Evolutionary conservation across 805 yeast species (phyloP), one percentile per base, ranked within the genome.

Genomic region (Yarrowia alimentaria): DNA sequence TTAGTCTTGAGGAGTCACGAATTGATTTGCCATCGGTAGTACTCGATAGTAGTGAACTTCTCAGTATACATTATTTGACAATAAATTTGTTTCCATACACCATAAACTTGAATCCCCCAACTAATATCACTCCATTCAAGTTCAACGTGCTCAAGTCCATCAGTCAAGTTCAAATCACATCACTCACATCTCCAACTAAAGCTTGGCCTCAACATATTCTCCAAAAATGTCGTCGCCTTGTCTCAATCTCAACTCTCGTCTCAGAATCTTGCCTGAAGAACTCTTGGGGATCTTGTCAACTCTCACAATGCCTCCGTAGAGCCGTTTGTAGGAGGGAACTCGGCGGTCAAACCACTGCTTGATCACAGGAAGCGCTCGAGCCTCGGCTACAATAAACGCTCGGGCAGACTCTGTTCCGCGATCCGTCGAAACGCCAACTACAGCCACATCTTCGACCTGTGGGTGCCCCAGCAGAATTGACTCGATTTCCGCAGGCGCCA

Each of bases 401-500:
- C 72, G 58, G 5, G 72, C 71, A 12, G 55, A 60, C 54, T 68
- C 96, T 20, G 96, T 89, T 60, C 89, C 77, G 60, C 88, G 95
- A 63, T 86, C 94, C 60, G 82, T 56, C 51, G 56, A 56, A n/a
- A 66, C 80, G 52, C 96, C 97, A 57, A 87, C 86, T 51, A 89
- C 96, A 5, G 96, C 96, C 58, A 86, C 75, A 68, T 90, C 97
- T 32, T 82, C 78, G 43, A 90, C 96, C 51, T 75, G 70, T n/a
- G 75, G 75, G 68, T 86, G 86, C 57, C 80, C 83, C 53, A 80
- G 74, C 59, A 88, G 72, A 18, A 91, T 84, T 25, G 91, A 82
- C 68, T 90, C 97, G 56, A 90, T 85, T 71, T 90, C 97, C 11
- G 96, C 91, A 24, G 97, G 91, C 7, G 96, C 90, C 56, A 90